A percentile compares a stretch with the other conserved stretches of the same genome.
These are phyloP conservation scores for Aureobasidium uvarum DNA, from an alignment of 2,329 filamentous ascomycete genomes.

Conservation along the genomic window DNA sequence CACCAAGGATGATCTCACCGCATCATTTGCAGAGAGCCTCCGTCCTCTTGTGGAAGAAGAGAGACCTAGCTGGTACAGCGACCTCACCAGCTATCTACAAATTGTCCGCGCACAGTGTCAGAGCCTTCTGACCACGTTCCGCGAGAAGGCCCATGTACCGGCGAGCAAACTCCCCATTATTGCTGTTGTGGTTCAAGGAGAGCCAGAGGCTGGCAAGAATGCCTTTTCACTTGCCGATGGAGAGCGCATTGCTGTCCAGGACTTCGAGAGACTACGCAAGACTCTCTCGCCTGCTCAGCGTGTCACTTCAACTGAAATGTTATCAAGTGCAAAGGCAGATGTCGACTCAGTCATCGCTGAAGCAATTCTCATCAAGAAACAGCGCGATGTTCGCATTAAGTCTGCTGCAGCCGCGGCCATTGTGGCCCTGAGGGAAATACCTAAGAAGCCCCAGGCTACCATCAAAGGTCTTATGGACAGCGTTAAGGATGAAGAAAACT, in stretches of 20 bases:
- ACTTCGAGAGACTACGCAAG: slow-evolving; percentile 87
- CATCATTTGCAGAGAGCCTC: slow-evolving; percentile 63
- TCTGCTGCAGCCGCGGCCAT: slow-evolving; percentile 84
- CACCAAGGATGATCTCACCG: slow-evolving; percentile 50
- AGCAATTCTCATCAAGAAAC: slow-evolving; percentile 72
- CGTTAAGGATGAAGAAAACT: slow-evolving; percentile 89
- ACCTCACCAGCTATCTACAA: slow-evolving; percentile 86
- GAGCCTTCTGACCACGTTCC: slow-evolving; percentile 84
- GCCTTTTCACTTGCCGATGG: slow-evolving; percentile 87
- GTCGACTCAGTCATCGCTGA: slow-evolving; percentile 73
- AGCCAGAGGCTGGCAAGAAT: slow-evolving; percentile 83
- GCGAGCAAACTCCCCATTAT: slow-evolving; percentile 72
- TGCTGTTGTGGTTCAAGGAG: slow-evolving; percentile 90
- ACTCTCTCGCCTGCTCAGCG: slow-evolving; percentile 84
- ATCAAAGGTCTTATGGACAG: slow-evolving; percentile 99
- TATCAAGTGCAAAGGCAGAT: slow-evolving; percentile 72
- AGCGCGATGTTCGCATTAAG: slow-evolving; percentile 80
- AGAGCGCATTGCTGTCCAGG: slow-evolving; percentile 79
- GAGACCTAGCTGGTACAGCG: slow-evolving; percentile 77
- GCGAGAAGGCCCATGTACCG: slow-evolving; percentile 81
- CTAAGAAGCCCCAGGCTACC: slow-evolving; percentile 87
- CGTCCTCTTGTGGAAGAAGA: slow-evolving; percentile 77
- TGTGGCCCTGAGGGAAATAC: slow-evolving; percentile 80
- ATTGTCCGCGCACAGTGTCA: slow-evolving; percentile 89
- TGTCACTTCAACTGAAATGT: slow-evolving; percentile 73